Evolutionary conservation across 768 basidiomycete species (phyloP), one percentile per base, ranked within the genome.

Genomic region (Lyophyllum atratum): DNA sequence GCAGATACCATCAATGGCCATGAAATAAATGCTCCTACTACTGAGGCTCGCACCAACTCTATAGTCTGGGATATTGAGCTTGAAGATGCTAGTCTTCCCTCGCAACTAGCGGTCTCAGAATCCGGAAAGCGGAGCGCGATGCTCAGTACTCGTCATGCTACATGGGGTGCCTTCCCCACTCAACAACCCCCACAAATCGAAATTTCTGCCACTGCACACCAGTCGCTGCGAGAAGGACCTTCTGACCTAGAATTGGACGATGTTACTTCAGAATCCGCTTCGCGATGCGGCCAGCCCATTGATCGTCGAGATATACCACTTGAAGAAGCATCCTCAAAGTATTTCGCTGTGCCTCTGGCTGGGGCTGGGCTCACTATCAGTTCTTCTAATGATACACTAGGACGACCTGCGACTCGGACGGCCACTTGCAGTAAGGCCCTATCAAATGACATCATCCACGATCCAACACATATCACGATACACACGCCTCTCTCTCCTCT

Each of bases 61-160:
- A 72, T 76, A 19, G 62, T 80, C 8, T 87, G 86, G 85, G 82
- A 80, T 58, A 83, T 87, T 26, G 86, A 86, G 62, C 46, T 67
- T 14, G 74, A 77, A 22, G 60, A 52, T 63, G 68, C 54, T 59
- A 66, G 26, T 55, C 69, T 55, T 66, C 68, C 50, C 61, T 70
- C 59, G 49, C 52, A 47, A 17, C 28, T 46, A 11, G 29, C 26
- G 5, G 17, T 43, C 22, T 21, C 51, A 22, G 21, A 45, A 17
- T 44, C 55, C 40, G 50, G 28, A n/a, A 21, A 50, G 24, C 37
- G 40, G 24, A 75, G 76, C 21, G 66, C 78, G 37, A 57, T 80
- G 24, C 47, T 79, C 29, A 68, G 83, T 57, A 70, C 73, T 43
- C 70, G 69, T 14, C 60, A 56, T 34, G 24, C 42, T 19, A 40